Conservation (phyloP, 2,329 filamentous ascomycete genomes). For the Sporothrix sp. region DNA sequence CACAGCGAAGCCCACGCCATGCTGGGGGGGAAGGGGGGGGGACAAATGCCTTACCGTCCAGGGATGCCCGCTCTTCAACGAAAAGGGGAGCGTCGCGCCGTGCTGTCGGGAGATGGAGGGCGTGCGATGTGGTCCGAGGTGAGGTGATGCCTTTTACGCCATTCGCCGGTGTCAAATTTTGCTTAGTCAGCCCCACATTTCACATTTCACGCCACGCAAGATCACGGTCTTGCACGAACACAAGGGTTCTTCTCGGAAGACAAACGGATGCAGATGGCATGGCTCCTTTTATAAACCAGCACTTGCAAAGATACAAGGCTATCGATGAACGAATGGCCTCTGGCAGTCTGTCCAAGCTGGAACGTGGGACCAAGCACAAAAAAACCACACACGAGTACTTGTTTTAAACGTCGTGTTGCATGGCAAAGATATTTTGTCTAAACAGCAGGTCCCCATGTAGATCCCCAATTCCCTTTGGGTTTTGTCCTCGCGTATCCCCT, state of each 20-base stretch:
- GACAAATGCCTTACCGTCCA: not conserved
- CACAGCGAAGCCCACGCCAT: conserved; percentile 13
- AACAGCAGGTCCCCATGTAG: not conserved
- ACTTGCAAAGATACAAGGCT: too few relatives aligned
- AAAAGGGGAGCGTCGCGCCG: not conserved
- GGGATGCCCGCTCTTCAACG: too few relatives aligned
- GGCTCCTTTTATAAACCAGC: too few relatives aligned
- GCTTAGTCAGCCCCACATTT: not conserved
- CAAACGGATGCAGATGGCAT: too few relatives aligned
- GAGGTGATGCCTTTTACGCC: conserved; percentile 4
- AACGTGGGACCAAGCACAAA: conserved; percentile 1
- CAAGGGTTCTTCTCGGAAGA: too few relatives aligned
- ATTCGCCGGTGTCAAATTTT: not conserved
- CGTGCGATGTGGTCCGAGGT: not conserved
- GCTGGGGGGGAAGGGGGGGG: not conserved
- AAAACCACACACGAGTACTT: too few relatives aligned
- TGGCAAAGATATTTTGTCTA: conserved; percentile 10
- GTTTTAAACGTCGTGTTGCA: conserved; percentile 1
- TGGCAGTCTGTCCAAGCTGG: too few relatives aligned
- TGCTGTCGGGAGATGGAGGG: conserved; percentile 6
- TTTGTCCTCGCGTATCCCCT: not conserved
- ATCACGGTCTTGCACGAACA: too few relatives aligned
- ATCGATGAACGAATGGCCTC: too few relatives aligned
- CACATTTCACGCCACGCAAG: not conserved
- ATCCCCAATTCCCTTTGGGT: conserved; percentile 5